Base-by-base conservation (phyloP, 2,329 filamentous ascomycete genomes). In the Aspergillus vadensis region DNA sequence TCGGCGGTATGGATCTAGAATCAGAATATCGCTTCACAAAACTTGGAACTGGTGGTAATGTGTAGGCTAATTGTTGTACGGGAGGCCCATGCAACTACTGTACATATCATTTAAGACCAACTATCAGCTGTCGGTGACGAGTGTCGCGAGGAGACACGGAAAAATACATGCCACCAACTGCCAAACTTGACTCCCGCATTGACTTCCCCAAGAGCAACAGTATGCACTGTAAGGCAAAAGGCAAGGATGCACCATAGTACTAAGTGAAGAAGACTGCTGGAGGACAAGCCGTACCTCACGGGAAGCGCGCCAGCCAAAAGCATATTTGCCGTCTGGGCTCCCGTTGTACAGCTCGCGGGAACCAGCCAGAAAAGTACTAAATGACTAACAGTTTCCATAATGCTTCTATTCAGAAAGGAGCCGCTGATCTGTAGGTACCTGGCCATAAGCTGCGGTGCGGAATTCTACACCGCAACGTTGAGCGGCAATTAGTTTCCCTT, bases 391-490 rank as follows among this genome's bases (percentile, higher is more conserved):
- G 25, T 23, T 30, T 44, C 21, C 21, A 55, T 23, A 27, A 41
- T 44, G 52, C 38, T 15, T 43, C 10, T 15, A 25, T 7, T 14
- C 23, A 27, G 38, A 12, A 5, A 55, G 23, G 15, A 55, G 43
- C 41, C 30, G 38, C 53, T 41, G 39, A 55, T 39, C 25, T 21
- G 15, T 5, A 32, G 19, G 17, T 43, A 39, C 53, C 17, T 27
- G 14, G n/a, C 30, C 25, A 27, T n/a, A n/a, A 50, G 15, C n/a
- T 27, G 23, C 25, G 47, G 41, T 17, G 19, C 21, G 51, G 39
- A 17, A 30, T 41, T 17, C 41, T 49, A 60, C 62, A 64, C 62
- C 59, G 56, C 62, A 64, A 60, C 48, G 36, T 62, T 32, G 44
- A 25, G 21, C 12, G 41, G 48, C 25, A 44, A 52, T 21, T 19